phyloP scores from a whole-genome alignment of 345 rosid species.

The Bretschneidera sinensis region DNA sequence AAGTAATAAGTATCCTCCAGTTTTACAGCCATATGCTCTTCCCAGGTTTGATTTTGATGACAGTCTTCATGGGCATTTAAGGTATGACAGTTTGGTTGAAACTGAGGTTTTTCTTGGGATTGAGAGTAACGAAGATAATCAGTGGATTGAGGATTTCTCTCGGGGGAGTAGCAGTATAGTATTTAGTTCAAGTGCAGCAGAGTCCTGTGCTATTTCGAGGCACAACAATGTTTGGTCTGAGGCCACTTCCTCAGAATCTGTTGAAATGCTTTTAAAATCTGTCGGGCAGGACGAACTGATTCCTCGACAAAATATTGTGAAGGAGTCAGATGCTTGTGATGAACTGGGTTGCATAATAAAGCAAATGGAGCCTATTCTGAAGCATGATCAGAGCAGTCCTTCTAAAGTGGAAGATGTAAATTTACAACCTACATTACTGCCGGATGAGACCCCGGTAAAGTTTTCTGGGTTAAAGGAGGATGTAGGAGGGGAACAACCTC shows the following conservation, averaged over 20 bases:
- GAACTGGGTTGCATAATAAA: conserved; percentile 64
- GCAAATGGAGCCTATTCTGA: conserved; percentile 64
- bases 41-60: conserved; percentile 95
- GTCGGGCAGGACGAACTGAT: conserved; percentile 82
- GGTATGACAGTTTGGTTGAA: conserved; percentile 64
- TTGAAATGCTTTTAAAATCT: conserved; percentile 92
- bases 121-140: conserved; percentile 70
- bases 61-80: conserved; percentile 55
- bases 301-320: conserved; percentile 39
- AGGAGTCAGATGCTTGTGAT: conserved; percentile 61
- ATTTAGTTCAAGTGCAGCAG: conserved; percentile 75
- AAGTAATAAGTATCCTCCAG: conserved; percentile 64
- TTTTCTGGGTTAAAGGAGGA: conserved; percentile 33
- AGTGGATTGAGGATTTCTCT: conserved; percentile 94
- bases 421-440: conserved; percentile 28
- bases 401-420: conserved; percentile 33
- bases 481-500: conserved; percentile 31
- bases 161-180: conserved; percentile 57
- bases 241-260: conserved; percentile 84
- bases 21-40: conserved; percentile 61
- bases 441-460: conserved; percentile 31
- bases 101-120: conserved; percentile 80
- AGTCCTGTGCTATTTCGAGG: conserved; percentile 76
- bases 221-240: conserved; percentile 97
- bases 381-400: conserved; percentile 28